phyloP scores from a whole-genome alignment of 176 grass and related monocot genomes.

The Lolium rigidum region DNA sequence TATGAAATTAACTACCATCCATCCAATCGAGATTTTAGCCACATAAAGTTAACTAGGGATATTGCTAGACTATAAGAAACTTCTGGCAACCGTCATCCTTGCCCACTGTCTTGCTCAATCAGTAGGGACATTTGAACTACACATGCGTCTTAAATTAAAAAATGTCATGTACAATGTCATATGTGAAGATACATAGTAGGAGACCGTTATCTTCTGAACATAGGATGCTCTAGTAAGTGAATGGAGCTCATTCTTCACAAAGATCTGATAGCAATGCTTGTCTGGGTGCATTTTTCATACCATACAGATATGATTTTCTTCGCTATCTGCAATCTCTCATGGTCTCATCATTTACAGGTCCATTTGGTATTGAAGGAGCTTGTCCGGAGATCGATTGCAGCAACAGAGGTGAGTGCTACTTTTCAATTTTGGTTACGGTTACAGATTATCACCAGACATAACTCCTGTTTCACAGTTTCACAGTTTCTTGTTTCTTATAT shows the following conservation, averaged over 20 bases:
- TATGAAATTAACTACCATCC: conserved; percentile 19
- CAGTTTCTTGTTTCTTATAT: conserved; percentile 1
- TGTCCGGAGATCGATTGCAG: conserved; percentile 84
- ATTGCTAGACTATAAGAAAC: not conserved
- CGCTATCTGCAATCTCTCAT: conserved; percentile 12
- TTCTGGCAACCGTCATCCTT: no score
- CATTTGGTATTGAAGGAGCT: conserved; percentile 98
- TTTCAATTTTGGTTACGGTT: not conserved
- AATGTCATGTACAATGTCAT: not conserved
- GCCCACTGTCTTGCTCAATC: no score
- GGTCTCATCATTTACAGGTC: conserved; percentile 61
- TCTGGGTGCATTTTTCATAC: conserved; percentile 1
- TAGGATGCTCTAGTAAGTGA: conserved; percentile 18
- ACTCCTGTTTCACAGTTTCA: not conserved
- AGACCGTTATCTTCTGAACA: not conserved
- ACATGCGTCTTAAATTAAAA: not conserved
- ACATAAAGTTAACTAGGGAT: conserved; percentile 13
- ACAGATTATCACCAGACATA: not conserved
- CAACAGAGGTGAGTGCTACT: conserved; percentile 75
- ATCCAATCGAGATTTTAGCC: not conserved
- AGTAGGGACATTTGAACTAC: not conserved
- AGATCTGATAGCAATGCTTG: conserved; percentile 5
- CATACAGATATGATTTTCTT: not conserved
- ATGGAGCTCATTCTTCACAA: not conserved
- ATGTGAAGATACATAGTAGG: not conserved